Base-by-base conservation (phyloP, 2,329 filamentous ascomycete genomes). In the Colletotrichum kahawae region DNA sequence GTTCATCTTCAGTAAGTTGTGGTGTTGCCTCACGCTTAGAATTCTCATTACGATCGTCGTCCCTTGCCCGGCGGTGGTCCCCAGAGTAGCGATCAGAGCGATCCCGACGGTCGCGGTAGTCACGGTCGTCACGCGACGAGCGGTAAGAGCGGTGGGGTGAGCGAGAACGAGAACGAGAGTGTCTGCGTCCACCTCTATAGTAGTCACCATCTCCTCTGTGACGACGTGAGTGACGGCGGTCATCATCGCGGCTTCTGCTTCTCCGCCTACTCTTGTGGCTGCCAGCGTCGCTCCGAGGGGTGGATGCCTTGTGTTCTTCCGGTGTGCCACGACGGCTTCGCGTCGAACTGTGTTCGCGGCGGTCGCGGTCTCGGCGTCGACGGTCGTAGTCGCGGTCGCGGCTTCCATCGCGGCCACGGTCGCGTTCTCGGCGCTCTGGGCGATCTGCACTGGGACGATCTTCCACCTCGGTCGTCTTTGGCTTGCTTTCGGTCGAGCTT, bases 1-100 rank as follows among this genome's bases (percentile, higher is more conserved):
- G 94, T 86, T 99, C 97, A 86, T 98, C 97, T 84, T 98, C 96
- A 80, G 94, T 98, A 76, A 94, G 92, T 82, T 94, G 92, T 33
- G 95, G 93, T 68, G 93, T 92, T 71, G 83, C 84, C 77, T 91
- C 90, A 79, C 85, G 85, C 80, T 84, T 87, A 51, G 84, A 77
- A 54, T 68, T 67, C 62, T 83, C 83, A 70, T 84, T 82, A 57
- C 82, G 83, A 34, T 87, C 86, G 13, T 90, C 88, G 67, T 91
- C 89, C 76, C 88, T 86, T 70, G 88, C 88, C 79, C 92, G 90
- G 77, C 90, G 90, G 77, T 86, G 84, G 72, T 85, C 88, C 82
- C 74, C 73, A 36, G 77, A 74, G 73, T 77, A 76, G 34, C 77
- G 76, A 59, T 78, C 77, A 73, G 88, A 82, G 76, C 89, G 83